These are phyloP conservation scores for Theileria sp. DNA, from an alignment of 169 alveolate genomes.

Conservation along the genomic window DNA sequence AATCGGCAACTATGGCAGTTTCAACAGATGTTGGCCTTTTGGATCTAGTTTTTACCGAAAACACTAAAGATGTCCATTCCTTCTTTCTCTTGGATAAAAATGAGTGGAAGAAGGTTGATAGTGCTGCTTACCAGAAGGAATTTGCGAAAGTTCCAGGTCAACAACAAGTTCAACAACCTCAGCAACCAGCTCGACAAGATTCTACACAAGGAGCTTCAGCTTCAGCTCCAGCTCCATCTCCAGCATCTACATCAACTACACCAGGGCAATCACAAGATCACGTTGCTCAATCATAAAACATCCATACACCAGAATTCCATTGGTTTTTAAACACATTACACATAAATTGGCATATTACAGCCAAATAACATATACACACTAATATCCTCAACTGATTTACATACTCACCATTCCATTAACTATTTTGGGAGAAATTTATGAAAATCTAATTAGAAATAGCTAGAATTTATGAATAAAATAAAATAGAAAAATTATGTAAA, in stretches of 20 bases:
- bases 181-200: too few relatives aligned
- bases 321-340: neutral
- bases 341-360: neutral
- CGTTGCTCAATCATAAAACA: neutral
- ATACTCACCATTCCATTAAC: neutral
- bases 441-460: neutral
- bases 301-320: neutral
- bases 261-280: neutral
- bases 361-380: neutral
- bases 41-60: neutral
- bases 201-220: too few relatives aligned
- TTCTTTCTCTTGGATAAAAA: neutral
- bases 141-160: neutral
- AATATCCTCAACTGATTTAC: neutral
- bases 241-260: too few relatives aligned
- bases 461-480: too few relatives aligned
- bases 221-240: too few relatives aligned
- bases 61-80: neutral
- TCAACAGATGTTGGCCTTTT: neutral
- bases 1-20: neutral
- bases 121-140: neutral
- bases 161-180: too few relatives aligned
- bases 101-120: neutral
- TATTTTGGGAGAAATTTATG: neutral
- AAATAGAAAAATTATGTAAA: too few relatives aligned